These are phyloP conservation scores for Melastoma malabathricum DNA, from an alignment of 345 rosid genomes.

Conservation along the genomic window DNA sequence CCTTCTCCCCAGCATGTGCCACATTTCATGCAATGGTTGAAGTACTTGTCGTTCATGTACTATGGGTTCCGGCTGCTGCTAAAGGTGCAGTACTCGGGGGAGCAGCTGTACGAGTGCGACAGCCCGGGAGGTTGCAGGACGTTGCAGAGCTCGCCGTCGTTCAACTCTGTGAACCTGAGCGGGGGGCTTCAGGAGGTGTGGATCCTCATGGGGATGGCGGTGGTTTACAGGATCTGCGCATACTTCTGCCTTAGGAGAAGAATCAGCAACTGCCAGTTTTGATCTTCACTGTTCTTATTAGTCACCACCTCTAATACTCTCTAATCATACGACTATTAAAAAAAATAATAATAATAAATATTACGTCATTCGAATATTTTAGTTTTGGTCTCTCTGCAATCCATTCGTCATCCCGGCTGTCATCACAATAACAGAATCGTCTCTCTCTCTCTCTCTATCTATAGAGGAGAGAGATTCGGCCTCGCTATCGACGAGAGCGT, in stretches of 20 bases:
- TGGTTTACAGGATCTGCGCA: conserved; percentile 51
- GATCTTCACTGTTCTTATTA: no score
- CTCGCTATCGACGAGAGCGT: no score
- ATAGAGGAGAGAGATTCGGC: no score
- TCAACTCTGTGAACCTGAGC: conserved; percentile 55
- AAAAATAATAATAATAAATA: neutral
- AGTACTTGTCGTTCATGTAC: conserved; percentile 69
- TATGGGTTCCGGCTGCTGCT: conserved; percentile 78
- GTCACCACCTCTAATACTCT: no score
- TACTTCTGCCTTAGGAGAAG: conserved; percentile 60
- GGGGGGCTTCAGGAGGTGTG: conserved; percentile 89
- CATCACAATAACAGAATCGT: neutral
- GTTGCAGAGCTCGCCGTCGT: conserved; percentile 67
- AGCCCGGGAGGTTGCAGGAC: conserved; percentile 64
- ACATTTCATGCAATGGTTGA: conserved; percentile 61
- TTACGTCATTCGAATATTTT: neutral
- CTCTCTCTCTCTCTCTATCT: no score
- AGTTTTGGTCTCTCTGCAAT: neutral
- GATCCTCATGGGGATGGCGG: conserved; percentile 72
- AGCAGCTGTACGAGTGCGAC: conserved; percentile 56
- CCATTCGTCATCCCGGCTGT: neutral
- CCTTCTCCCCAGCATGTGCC: conserved; percentile 59
- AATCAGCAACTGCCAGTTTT: conserved; percentile 48
- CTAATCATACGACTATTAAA: no score
- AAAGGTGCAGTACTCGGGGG: conserved; percentile 72